These are phyloP conservation scores for Hymenoscyphus infarciens DNA, from an alignment of 2,329 filamentous ascomycete species.

Conservation along the genomic window DNA sequence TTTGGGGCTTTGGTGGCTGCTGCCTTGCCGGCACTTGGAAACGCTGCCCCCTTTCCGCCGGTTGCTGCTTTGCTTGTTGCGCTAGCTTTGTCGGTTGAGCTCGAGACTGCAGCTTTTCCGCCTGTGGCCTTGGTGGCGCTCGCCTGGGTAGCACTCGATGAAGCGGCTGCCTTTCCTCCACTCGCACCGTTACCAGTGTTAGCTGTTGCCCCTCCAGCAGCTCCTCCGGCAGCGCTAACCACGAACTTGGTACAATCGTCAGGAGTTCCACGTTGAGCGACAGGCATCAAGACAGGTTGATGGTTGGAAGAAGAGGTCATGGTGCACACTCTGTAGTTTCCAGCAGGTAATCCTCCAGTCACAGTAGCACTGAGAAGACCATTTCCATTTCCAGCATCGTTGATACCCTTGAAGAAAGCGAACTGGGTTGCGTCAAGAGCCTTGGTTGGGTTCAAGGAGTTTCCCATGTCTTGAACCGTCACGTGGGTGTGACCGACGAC, in stretches of 20 bases:
- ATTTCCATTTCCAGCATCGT: conserved; percentile 39
- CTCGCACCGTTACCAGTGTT: conserved; percentile 14
- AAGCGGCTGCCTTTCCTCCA: neutral
- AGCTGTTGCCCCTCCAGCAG: conserved; percentile 16
- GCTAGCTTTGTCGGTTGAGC: conserved; percentile 9
- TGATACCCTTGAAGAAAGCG: conserved; percentile 43
- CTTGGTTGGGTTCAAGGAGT: conserved; percentile 30
- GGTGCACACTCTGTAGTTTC: conserved; percentile 44
- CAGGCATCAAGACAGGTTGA: conserved; percentile 42
- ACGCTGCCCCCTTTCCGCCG: neutral
- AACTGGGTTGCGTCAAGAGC: conserved; percentile 36
- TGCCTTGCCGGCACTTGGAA: neutral
- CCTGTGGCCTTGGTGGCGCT: conserved; percentile 28
- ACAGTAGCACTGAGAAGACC: conserved; percentile 39
- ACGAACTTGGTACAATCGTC: conserved; percentile 45
- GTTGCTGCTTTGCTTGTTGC: neutral
- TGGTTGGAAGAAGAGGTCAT: conserved; percentile 42
- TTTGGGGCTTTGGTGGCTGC: neutral
- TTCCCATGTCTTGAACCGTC: conserved; percentile 38
- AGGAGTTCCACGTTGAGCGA: conserved; percentile 43
- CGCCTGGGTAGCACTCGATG: neutral
- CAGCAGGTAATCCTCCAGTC: conserved; percentile 40
- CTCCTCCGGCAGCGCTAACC: conserved; percentile 31
- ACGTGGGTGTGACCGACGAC: conserved; percentile 40
- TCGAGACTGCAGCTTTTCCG: conserved; percentile 21